Evolutionary conservation across 2,329 filamentous ascomycete species (phyloP).

Genomic region (Cytospora paraplurivora): DNA sequence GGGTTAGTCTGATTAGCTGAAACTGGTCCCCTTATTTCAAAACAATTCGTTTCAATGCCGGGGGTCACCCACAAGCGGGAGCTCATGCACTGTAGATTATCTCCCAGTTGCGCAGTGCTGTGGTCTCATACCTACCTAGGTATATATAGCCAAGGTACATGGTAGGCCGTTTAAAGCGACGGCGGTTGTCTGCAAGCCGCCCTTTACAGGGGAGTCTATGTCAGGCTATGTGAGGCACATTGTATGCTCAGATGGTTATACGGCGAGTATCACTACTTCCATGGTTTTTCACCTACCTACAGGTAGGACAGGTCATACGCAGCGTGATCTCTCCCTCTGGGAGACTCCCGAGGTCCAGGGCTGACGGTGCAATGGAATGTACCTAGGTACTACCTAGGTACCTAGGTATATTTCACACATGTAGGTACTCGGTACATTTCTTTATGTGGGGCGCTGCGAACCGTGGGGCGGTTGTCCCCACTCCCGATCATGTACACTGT

Average conservation of each 20-base stretch:
- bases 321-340: no score
- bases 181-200: no score
- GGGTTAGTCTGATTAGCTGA: background rate
- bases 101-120: background rate
- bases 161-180: no score
- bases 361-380: no score
- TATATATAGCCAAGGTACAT: background rate
- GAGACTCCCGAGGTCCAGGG: no score
- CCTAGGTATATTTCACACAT: background rate
- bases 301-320: no score
- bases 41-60: background rate
- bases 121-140: background rate
- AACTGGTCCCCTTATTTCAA: background rate
- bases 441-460: background rate
- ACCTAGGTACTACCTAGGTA: no score
- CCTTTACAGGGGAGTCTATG: no score
- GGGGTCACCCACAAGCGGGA: background rate
- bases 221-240: no score
- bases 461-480: background rate
- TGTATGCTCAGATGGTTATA: no score
- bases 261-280: no score
- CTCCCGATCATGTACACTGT: background rate
- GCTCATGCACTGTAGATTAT: background rate
- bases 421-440: background rate
- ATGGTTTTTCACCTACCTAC: background rate